Evolutionary conservation across 1,139 yeast species (phyloP).

Genomic region (Taphrina flavorubra): DNA sequence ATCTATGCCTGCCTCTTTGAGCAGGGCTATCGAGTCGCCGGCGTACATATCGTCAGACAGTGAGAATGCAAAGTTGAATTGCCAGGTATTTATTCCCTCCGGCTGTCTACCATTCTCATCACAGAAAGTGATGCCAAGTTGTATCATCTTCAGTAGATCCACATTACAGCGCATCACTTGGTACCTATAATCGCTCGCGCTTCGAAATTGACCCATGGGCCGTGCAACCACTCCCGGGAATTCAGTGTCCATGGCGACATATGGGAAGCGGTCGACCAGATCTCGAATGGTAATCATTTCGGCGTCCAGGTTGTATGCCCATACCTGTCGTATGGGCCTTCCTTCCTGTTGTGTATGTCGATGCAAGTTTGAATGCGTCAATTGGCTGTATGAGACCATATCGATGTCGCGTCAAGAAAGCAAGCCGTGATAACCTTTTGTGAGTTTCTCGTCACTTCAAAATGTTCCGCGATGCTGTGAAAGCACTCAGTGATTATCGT

Average conservation of each 20-base stretch:
- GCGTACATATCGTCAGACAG: slow-evolving; percentile 74
- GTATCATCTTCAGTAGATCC: slow-evolving; percentile 83
- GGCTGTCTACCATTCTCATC: slow-evolving; percentile 74
- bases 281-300: slow-evolving; percentile 79
- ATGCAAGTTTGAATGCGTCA: slow-evolving; percentile 21
- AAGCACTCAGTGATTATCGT: too few relatives aligned
- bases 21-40: slow-evolving; percentile 72
- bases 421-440: too few relatives aligned
- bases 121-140: slow-evolving; percentile 82
- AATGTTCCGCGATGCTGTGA: too few relatives aligned
- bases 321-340: slow-evolving; percentile 60
- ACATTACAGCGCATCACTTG: slow-evolving; percentile 92
- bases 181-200: slow-evolving; percentile 90
- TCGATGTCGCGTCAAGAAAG: neutral
- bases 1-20: slow-evolving; percentile 83
- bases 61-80: slow-evolving; percentile 87
- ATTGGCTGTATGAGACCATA: slow-evolving; percentile 18
- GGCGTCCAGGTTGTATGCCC: slow-evolving; percentile 81
- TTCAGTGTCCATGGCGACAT: slow-evolving; percentile 78
- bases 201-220: slow-evolving; percentile 93
- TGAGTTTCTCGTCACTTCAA: too few relatives aligned
- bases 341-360: slow-evolving; percentile 23
- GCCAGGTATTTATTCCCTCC: slow-evolving; percentile 79
- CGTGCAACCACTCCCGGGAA: slow-evolving; percentile 96
- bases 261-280: slow-evolving; percentile 70